Conservation (phyloP, 768 basidiomycete genomes). For the Dioszegia crocea region DNA sequence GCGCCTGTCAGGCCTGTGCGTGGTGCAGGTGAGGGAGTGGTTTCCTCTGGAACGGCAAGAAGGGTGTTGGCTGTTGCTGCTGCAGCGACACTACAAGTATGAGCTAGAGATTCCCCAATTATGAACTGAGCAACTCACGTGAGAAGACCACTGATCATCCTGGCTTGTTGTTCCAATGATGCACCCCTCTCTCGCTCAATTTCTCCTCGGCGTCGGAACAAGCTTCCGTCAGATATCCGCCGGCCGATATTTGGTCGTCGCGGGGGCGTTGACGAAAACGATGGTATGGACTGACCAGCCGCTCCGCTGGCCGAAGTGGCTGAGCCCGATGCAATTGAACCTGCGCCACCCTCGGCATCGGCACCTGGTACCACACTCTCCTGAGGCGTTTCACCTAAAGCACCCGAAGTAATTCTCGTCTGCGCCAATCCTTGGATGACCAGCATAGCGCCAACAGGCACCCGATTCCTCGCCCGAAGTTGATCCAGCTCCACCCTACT, state of each 20-base stretch:
- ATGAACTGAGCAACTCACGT: slow-evolving; percentile 21
- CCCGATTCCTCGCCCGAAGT: slow-evolving; percentile 5
- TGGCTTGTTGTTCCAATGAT: slow-evolving; percentile 32
- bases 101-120: background rate
- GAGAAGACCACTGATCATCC: slow-evolving; percentile 37
- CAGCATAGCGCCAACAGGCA: slow-evolving; percentile 27
- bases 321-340: no score
- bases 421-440: slow-evolving; percentile 42
- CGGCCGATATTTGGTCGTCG: background rate
- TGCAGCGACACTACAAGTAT: slow-evolving; percentile 67
- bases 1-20: slow-evolving; percentile 47
- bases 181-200: background rate
- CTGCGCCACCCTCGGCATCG: background rate
- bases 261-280: background rate
- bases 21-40: slow-evolving; percentile 50
- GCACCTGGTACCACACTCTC: slow-evolving; percentile 6
- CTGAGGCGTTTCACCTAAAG: background rate
- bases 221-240: slow-evolving; percentile 8
- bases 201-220: slow-evolving; percentile 6
- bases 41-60: slow-evolving; percentile 40
- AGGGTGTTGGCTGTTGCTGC: slow-evolving; percentile 84
- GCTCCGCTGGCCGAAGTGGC: background rate
- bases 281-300: background rate
- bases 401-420: slow-evolving; percentile 12
- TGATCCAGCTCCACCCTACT: slow-evolving; percentile 4